Evolutionary conservation across 208 protist genomes (phyloP), one percentile per base, ranked within the genome.

Genomic region (Novymonas esmeraldas): DNA sequence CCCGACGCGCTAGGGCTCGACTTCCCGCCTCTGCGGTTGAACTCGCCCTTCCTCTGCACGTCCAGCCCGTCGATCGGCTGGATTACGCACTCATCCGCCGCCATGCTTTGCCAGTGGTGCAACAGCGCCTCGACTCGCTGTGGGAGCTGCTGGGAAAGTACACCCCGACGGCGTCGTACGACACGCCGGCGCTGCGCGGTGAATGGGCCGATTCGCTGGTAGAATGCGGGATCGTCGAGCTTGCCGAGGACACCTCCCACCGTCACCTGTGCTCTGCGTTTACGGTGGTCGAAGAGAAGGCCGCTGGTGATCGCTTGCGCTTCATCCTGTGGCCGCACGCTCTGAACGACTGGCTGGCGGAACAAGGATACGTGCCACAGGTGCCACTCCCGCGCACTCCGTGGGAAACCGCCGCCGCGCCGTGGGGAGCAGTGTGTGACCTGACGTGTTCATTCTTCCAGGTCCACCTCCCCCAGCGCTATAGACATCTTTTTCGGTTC

Each of bases 371-470:
- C 42, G 42, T 58, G 28, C 64, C 64, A 14, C 18, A 14, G n/a
- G 52, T 54, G 5, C 64, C 52, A 11, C 52, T 69, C n/a, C 64
- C 52, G 6, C 7, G 41, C 3, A 52, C 64, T 16, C 64, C 64
- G 2, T 69, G 52, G 64, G 54, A 61, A 1, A 39, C 34, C 24
- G 64, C 54, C 24, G 26, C 54, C 5, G 54, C 39, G 16, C 2
- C 24, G 3, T 70, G 64, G 41, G 45, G 44, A 13, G 64, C 54
- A 20, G 36, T 62, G 10, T 50, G 51, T 26, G 64, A 70, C 24
- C 33, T 62, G 38, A 62, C 54, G 49, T 70, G 54, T 50, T 70
- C 64, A 3, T 55, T 70, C 13, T 70, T 48, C 41, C 64, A 62
- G 50, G 31, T 62, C 9, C 54, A 46, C 16, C 14, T 54, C 11